Evolutionary conservation across 208 protist species (phyloP), one percentile per base, ranked within the genome.

Genomic region (Chromosphaera perkinsii): DNA sequence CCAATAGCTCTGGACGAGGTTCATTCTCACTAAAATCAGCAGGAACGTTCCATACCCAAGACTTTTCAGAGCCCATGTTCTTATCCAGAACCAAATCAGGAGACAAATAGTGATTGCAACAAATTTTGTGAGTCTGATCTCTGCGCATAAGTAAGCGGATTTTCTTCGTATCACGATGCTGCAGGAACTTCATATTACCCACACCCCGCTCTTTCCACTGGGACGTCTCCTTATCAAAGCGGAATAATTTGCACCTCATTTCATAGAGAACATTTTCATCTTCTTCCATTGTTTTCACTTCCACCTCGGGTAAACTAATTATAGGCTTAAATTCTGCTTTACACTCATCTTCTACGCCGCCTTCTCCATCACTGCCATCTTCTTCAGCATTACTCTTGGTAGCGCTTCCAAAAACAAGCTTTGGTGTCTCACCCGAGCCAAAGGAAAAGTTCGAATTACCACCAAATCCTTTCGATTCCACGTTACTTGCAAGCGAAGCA

Each of bases 131-230:
- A 4, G 78, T 87, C 69, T 91, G 80, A 37, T 92, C 88, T 29
- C 87, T 67, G 58, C 88, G 78, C 86, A 92, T 90, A 12, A 89
- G 70, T 14, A 91, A 35, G 42, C 88, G 74, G 24, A 87, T 71
- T 62, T 81, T 89, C 0, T 70, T 55, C 12, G 61, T 78, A 12
- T 77, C 65, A 54, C 83, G 82, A 66, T 90, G 37, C 75, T 85
- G 45, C 9, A 91, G 54, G 56, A 91, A 76, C 54, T 80, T 84
- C 26, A 88, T 63, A 31, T 75, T 62, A 61, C 88, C 88, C 29
- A 73, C 72, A 47, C 88, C 88, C 22, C 88, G 66, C 71, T 91
- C 88, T 62, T 91, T 90, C 85, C 86, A 91, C 67, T 90, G 64
- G 5, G 75, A 75, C 17, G 39, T 45, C 1, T 51, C 64, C 22